phyloP scores from a whole-genome alignment of 345 rosid genomes.

The Lumnitzera littorea region DNA sequence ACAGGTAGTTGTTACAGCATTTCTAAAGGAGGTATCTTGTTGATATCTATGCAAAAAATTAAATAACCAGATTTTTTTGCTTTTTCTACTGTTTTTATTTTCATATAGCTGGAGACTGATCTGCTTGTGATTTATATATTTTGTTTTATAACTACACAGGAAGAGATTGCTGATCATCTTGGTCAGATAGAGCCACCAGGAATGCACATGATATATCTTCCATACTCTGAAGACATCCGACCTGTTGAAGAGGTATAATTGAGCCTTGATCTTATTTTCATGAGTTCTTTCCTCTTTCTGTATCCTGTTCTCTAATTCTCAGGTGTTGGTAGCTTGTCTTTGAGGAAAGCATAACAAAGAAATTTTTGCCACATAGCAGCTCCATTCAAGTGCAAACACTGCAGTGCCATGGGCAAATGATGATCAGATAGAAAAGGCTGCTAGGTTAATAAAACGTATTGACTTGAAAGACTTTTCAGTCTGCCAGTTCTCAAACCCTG shows the following conservation, averaged over 20 bases:
- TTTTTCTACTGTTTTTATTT: too few species aligned
- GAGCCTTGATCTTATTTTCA: conserved; percentile 10
- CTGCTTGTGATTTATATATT: too few species aligned
- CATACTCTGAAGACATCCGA: conserved; percentile 85
- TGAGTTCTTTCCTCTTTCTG: conserved; percentile 3
- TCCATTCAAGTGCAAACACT: conserved; percentile 30
- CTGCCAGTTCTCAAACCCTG: conserved; percentile 76
- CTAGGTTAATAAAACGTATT: conserved; percentile 66
- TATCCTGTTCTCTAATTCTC: not conserved
- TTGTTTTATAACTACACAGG: conserved; percentile 37
- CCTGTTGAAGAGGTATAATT: conserved; percentile 66
- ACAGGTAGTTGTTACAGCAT: too few species aligned
- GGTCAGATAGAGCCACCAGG: conserved; percentile 94
- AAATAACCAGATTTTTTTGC: too few species aligned
- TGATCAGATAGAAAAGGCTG: conserved; percentile 68
- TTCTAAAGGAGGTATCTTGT: too few species aligned
- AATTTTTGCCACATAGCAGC: conserved; percentile 27
- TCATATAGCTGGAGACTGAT: too few species aligned
- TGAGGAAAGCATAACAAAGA: not conserved
- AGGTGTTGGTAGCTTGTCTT: not conserved
- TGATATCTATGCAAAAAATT: too few species aligned
- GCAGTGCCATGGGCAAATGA: conserved; percentile 57
- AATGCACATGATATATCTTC: conserved; percentile 94
- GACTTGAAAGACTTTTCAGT: conserved; percentile 71
- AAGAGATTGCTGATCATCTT: conserved; percentile 58